Base-by-base conservation (phyloP, 2,329 filamentous ascomycete species). In the Triangularia verruculosa region DNA sequence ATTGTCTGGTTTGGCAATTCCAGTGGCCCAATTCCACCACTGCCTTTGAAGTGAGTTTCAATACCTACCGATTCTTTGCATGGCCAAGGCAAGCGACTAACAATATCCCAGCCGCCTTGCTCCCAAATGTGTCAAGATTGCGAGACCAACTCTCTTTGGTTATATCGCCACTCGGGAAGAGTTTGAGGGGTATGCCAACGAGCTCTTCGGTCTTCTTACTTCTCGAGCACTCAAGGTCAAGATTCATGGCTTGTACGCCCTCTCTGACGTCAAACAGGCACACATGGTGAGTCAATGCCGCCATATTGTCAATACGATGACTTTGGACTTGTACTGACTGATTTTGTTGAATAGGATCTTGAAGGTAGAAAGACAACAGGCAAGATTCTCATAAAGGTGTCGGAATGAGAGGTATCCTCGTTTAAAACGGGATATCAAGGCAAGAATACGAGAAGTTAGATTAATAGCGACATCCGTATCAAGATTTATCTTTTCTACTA, bases 1-100 rank as follows among this genome's bases (percentile, higher is more conserved):
- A 78, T 96, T 71, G 83, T 92, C 22, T 89, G 86, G 59, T 96
- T 92, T 77, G 92, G 92, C 8, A 96, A 95, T 77, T 89, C 91
- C 2, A 80, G 81, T 27, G 93, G 93, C 8, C 84, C 89, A 1
- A 39, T 58, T 24, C 61, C 61, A 30, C 61, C 53, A 13, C 13
- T 63, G 34, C 25, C 61, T 32, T 17, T 59, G 43, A 59, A 59
- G 61, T 59, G 47, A 59, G 61, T 61, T 20, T 53, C 7, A 1
- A 20, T 24, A 2, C 15, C 20, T n/a, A n/a, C n/a, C n/a, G n/a
- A n/a, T n/a, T 61, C 28, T 32, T 32, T 30, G 12, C 3, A 34
- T 34, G 27, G 24, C 6, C 3, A 34, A 28, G 22, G 24, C 24
- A 22, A 55, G 25, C 4, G 30, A 39, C 27, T 34, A 34, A 57